Evolutionary conservation across 164 flowering plant genomes (phyloP), one percentile per base, ranked within the genome.

Genomic region (Magnolia sinica): DNA sequence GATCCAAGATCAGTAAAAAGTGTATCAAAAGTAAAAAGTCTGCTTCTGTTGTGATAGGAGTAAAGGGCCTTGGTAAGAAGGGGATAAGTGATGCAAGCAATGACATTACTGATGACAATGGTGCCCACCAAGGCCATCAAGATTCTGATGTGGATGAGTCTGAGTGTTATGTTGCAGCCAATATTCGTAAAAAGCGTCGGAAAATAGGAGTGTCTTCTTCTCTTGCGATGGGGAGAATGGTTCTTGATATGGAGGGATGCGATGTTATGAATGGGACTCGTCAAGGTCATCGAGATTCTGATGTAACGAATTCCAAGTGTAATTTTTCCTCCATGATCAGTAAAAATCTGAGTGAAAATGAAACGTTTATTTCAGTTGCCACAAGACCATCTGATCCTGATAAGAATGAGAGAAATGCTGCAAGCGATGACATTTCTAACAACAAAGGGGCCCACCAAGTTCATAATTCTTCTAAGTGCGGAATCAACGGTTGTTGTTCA

Each of bases 401-500:
- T 16, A 13, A 55, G 74, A 55, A 72, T 58, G 74, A 20, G 23
- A 50, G 37, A 16, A 72, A 23, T 19, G n/a, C 45, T 23, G 11
- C 20, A 22, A 70, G 51, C 22, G 16, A 49, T 50, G 80, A 73
- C 11, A 55, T 29, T 63, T 19, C 5, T 10, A 58, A 64, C 23
- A 68, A 52, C 9, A n/a, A 13, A 50, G 16, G 50, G 63, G 49
- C 64, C 8, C 8, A 37, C 20, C 24, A 72, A 71, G 65, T 76
- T 73, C n/a, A 14, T 8, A 19, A 27, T 31, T 13, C 49, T 29
- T 23, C 2, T 8, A 82, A 75, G 69, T 31, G 67, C 18, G 59
- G 65, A 71, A 24, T 8, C 6, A 74, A 77, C 58, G 73, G 64
- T n/a, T 67, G 50, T 2, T 73, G 51, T 65, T 68, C 81, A 23